A percentile compares a stretch with the other conserved stretches of the same genome.
Evolutionary conservation across 495 filamentous ascomycete genomes (phyloP).

Genomic region (Collariella sp.): DNA sequence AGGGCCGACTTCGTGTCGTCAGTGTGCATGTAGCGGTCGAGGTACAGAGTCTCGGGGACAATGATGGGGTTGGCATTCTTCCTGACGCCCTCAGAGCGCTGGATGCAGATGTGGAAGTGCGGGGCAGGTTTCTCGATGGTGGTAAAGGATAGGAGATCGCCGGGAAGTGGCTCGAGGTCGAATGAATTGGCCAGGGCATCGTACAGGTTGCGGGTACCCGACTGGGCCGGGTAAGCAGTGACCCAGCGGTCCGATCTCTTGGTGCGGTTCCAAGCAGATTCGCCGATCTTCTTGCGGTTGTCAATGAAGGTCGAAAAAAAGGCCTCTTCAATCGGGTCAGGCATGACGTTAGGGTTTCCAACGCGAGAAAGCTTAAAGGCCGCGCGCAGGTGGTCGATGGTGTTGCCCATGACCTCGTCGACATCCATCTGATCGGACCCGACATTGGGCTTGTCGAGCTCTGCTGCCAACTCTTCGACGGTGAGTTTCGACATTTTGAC

Average conservation of each 20-base stretch:
- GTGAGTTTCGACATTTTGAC: conserved; percentile 19
- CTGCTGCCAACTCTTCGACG: conserved; percentile 35
- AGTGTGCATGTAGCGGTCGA: conserved; percentile 81
- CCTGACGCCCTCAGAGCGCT: conserved; percentile 62
- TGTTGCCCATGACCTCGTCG: conserved; percentile 86
- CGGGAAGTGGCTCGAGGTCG: conserved; percentile 63
- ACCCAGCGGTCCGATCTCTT: conserved; percentile 23
- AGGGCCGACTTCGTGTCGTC: conserved; percentile 46
- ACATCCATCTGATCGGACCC: conserved; percentile 72
- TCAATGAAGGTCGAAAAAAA: conserved; percentile 43
- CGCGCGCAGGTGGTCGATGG: conserved; percentile 80
- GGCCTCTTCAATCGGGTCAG: conserved; percentile 62
- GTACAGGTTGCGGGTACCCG: conserved; percentile 56
- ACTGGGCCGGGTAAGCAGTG: conserved; percentile 24
- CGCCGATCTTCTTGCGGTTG: conserved; percentile 32
- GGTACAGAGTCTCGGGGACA: conserved; percentile 67
- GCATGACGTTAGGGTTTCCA: conserved; percentile 40
- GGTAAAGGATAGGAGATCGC: conserved; percentile 56
- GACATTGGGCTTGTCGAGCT: conserved; percentile 37
- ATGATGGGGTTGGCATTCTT: conserved; percentile 74
- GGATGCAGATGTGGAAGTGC: conserved; percentile 80
- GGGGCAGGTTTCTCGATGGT: conserved; percentile 73
- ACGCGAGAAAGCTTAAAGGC: conserved; percentile 62
- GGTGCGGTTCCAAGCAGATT: conserved; percentile 26
- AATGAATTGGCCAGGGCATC: conserved; percentile 77